phyloP scores from a whole-genome alignment of 1,284 basidiomycete genomes.

The Amylostereum chailletii region DNA sequence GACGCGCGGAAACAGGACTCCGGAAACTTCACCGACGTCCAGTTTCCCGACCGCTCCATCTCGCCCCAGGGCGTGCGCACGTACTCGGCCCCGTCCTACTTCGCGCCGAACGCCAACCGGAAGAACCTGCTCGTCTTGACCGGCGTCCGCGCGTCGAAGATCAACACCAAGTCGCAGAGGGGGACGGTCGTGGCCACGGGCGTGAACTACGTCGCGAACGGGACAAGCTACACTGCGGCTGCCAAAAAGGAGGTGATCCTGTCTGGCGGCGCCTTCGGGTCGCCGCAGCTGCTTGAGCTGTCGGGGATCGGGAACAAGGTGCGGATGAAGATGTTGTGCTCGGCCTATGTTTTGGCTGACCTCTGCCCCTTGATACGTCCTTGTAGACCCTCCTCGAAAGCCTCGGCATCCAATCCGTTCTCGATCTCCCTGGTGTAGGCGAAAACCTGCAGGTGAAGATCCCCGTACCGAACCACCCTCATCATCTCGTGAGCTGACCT shows the following conservation, averaged over 20 bases:
- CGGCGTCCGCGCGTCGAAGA: slow-evolving; percentile 9
- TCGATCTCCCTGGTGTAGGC: slow-evolving; percentile 33
- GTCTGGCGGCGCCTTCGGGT: slow-evolving; percentile 23
- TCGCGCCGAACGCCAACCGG: slow-evolving; percentile 11
- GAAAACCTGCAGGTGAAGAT: slow-evolving; percentile 34
- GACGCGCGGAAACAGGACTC: no score
- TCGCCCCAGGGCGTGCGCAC: neutral
- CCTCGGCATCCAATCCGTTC: slow-evolving; percentile 28
- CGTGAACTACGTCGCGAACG: slow-evolving; percentile 19
- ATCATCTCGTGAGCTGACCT: neutral
- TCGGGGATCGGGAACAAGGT: slow-evolving; percentile 27
- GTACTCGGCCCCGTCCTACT: neutral
- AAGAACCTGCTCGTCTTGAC: slow-evolving; percentile 15
- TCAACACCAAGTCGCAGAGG: slow-evolving; percentile 3
- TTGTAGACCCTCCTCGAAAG: slow-evolving; percentile 9
- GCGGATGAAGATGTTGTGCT: no score
- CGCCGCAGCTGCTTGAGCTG: slow-evolving; percentile 31
- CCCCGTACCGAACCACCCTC: neutral
- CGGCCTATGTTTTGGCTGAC: no score
- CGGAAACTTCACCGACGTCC: no score
- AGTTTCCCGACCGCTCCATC: no score
- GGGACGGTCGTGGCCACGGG: slow-evolving; percentile 16
- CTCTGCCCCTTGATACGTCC: slow-evolving; percentile 28
- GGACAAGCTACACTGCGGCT: slow-evolving; percentile 15
- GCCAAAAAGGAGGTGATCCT: slow-evolving; percentile 26